Percentiles rank a stretch among this genome's conserved stretches.
Conservation (phyloP, 2,329 filamentous ascomycete genomes). For the Orbilia ellipsospora region DNA sequence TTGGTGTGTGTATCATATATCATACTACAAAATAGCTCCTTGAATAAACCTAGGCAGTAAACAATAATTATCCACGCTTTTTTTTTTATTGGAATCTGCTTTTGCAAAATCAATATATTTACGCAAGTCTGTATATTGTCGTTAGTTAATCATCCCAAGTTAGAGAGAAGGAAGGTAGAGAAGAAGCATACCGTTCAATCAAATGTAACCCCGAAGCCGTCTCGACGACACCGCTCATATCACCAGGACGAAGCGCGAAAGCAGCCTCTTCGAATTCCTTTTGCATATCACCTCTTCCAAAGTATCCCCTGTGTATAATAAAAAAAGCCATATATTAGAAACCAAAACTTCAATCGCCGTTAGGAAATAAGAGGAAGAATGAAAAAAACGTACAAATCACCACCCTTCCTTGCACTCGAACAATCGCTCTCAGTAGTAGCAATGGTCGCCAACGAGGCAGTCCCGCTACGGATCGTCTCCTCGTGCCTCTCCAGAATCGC, state of each 20-base stretch:
- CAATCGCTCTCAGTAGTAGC: conserved; percentile 92
- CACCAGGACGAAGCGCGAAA: conserved; percentile 85
- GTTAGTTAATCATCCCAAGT: too few relatives aligned
- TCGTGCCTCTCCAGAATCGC: conserved; percentile 81
- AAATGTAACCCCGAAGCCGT: conserved; percentile 94
- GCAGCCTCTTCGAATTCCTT: conserved; percentile 97
- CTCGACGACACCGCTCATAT: conserved; percentile 88
- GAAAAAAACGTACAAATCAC: conserved; percentile 78
- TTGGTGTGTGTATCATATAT: too few relatives aligned
- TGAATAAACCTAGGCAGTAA: neutral
- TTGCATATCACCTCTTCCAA: conserved; percentile 95
- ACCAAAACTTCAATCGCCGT: neutral
- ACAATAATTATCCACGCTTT: conserved; percentile 1
- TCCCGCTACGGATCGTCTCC: conserved; percentile 76
- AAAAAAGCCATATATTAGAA: conserved; percentile 53
- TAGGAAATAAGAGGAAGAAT: neutral
- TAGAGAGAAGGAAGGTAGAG: too few relatives aligned
- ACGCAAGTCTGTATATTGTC: neutral
- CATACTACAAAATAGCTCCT: too few relatives aligned
- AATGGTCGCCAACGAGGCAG: conserved; percentile 79
- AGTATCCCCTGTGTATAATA: conserved; percentile 74
- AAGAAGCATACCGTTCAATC: conserved; percentile 75
- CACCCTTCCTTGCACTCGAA: conserved; percentile 91
- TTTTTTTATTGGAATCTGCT: neutral
- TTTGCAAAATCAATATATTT: neutral